phyloP scores from a whole-genome alignment of 441 rosid genomes.

The Aleurites moluccanus region DNA sequence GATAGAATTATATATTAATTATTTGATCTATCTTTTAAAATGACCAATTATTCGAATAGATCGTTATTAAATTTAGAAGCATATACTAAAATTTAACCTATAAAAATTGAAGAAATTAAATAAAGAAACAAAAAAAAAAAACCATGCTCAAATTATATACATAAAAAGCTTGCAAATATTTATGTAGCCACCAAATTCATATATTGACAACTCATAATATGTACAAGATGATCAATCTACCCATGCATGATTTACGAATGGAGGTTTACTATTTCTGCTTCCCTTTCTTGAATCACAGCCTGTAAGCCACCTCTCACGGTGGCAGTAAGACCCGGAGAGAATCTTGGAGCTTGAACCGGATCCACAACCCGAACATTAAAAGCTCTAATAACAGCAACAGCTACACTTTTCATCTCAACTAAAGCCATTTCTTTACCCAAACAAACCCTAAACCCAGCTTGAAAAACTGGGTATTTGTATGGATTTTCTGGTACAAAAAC shows the following conservation, averaged over 20 bases:
- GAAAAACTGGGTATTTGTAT: slow-evolving; percentile 39
- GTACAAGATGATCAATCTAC: neutral
- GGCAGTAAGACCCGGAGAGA: slow-evolving; percentile 73
- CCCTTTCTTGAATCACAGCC: slow-evolving; percentile 43
- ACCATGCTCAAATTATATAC: too few relatives aligned
- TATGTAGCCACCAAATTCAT: neutral
- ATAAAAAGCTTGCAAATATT: too few relatives aligned
- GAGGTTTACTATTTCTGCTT: slow-evolving; percentile 28
- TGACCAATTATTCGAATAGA: too few relatives aligned
- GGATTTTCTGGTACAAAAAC: slow-evolving; percentile 23
- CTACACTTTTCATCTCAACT: slow-evolving; percentile 43
- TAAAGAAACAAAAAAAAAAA: too few relatives aligned
- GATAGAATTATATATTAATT: too few relatives aligned
- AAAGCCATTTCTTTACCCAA: slow-evolving; percentile 46
- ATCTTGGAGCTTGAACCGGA: slow-evolving; percentile 35
- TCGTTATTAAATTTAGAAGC: too few relatives aligned
- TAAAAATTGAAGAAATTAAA: too few relatives aligned
- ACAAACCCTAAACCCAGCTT: slow-evolving; percentile 46
- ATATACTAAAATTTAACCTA: too few relatives aligned
- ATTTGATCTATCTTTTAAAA: too few relatives aligned
- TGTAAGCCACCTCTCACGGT: slow-evolving; percentile 72
- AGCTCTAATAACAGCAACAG: slow-evolving; percentile 31
- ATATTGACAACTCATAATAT: too few relatives aligned
- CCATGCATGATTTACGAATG: neutral
- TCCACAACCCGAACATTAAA: slow-evolving; percentile 20